phyloP scores from a whole-genome alignment of 345 rosid species.

The Trapa bicornis region DNA sequence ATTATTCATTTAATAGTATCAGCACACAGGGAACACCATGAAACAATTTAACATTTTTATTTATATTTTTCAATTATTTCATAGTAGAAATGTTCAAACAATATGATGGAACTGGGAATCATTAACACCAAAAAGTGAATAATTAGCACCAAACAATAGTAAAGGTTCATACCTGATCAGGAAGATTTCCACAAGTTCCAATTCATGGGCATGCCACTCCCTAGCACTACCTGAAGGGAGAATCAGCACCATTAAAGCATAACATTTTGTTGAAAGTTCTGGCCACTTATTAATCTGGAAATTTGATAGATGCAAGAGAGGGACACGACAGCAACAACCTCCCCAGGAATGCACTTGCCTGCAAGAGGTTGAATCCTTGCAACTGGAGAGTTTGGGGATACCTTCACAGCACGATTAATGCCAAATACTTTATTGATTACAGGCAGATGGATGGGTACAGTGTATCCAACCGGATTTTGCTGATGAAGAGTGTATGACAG shows the following conservation, averaged over 20 bases:
- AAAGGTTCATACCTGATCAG: constrained; percentile 57
- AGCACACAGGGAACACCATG: neutral
- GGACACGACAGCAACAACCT: constrained; percentile 93
- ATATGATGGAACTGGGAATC: too few relatives aligned
- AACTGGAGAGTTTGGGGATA: constrained; percentile 79
- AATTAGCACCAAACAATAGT: neutral
- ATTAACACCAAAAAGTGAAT: neutral
- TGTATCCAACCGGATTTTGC: constrained; percentile 84
- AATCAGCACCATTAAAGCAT: constrained; percentile 95
- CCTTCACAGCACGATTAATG: constrained; percentile 56
- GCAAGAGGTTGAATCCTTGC: constrained; percentile 76
- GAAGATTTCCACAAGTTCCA: constrained; percentile 97
- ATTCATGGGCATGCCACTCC: constrained; percentile 94
- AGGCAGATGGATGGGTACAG: constrained; percentile 90
- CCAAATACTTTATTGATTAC: constrained; percentile 84
- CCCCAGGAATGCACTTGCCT: constrained; percentile 77
- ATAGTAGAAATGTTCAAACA: too few relatives aligned
- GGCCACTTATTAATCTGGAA: constrained; percentile 99
- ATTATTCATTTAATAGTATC: neutral
- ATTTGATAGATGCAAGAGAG: constrained; percentile 88
- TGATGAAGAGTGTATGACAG: constrained; percentile 88
- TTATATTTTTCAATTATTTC: neutral
- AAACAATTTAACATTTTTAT: neutral
- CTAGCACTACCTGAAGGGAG: constrained; percentile 98
- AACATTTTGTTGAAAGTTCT: constrained; percentile 85